Evolutionary conservation across 2,329 filamentous ascomycete genomes (phyloP).

Genomic region (Penicillium glabrum): DNA sequence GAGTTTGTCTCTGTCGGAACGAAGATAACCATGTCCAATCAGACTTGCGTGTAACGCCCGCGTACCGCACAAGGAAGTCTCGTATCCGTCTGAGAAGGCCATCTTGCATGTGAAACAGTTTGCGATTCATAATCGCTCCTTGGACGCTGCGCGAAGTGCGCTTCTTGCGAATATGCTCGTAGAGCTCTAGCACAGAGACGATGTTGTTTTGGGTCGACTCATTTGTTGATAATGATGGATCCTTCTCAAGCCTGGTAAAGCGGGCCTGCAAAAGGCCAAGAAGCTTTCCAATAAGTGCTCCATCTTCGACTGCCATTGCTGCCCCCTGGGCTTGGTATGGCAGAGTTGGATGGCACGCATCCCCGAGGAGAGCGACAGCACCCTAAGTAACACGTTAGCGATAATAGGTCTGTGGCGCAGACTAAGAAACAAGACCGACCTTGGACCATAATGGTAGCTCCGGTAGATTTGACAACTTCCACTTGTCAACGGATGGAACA

Average conservation of each 20-base stretch:
- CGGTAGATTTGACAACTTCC: constrained; percentile 58
- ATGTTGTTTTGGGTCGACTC: not conserved
- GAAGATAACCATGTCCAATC: constrained; percentile 20
- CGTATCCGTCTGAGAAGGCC: constrained; percentile 12
- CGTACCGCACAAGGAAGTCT: constrained; percentile 9
- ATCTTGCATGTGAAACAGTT: constrained; percentile 18
- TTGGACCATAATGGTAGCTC: constrained; percentile 41
- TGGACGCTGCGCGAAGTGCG: constrained; percentile 18
- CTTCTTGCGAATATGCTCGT: constrained; percentile 16
- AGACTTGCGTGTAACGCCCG: constrained; percentile 11
- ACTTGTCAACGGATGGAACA: constrained; percentile 62
- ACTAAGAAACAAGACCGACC: not conserved
- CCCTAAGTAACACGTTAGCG: not conserved
- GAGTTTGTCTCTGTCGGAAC: constrained; percentile 8
- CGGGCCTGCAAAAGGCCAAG: constrained; percentile 37
- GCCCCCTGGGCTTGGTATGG: constrained; percentile 64
- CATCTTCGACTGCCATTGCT: constrained; percentile 66
- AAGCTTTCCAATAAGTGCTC: constrained; percentile 60
- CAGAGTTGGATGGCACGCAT: constrained; percentile 63
- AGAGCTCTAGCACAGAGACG: constrained; percentile 1
- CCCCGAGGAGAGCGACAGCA: constrained; percentile 41
- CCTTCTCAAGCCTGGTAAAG: not conserved
- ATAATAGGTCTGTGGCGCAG: not conserved
- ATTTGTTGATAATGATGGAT: not conserved
- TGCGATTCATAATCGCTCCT: constrained; percentile 15